Conservation (phyloP, 495 filamentous ascomycete genomes). For the Aspergillus saccharolyticus region DNA sequence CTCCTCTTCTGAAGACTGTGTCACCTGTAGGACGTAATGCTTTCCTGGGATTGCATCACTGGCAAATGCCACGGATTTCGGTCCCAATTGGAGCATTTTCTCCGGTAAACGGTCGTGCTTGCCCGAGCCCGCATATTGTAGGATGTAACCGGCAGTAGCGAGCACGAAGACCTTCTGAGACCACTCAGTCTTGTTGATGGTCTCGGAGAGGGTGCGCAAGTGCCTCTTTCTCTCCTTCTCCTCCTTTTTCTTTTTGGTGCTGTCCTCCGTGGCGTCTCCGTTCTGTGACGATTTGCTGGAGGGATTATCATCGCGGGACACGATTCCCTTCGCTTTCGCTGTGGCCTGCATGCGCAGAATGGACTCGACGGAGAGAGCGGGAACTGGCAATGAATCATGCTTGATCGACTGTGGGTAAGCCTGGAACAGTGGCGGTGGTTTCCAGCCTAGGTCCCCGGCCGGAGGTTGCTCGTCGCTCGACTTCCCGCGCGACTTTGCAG, state of each 20-base stretch:
- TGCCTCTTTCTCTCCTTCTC: slow-evolving; percentile 39
- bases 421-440: slow-evolving; percentile 79
- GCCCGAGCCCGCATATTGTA: slow-evolving; percentile 84
- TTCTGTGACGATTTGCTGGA: slow-evolving; percentile 14
- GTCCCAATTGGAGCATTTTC: slow-evolving; percentile 75
- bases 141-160: slow-evolving; percentile 72
- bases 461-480: slow-evolving; percentile 18
- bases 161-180: slow-evolving; percentile 79
- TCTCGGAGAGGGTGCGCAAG: slow-evolving; percentile 52
- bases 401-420: slow-evolving; percentile 82
- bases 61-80: slow-evolving; percentile 86
- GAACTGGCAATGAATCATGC: slow-evolving; percentile 47
- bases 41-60: slow-evolving; percentile 89
- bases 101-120: slow-evolving; percentile 78
- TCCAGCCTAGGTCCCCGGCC: slow-evolving; percentile 49
- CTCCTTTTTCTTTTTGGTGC: slow-evolving; percentile 36
- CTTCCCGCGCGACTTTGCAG: slow-evolving; percentile 21
- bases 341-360: slow-evolving; percentile 55
- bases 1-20: slow-evolving; percentile 65
- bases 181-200: slow-evolving; percentile 65
- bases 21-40: slow-evolving; percentile 89
- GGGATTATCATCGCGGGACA: slow-evolving; percentile 36
- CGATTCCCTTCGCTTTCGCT: slow-evolving; percentile 35
- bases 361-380: slow-evolving; percentile 48
- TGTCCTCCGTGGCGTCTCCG: slow-evolving; percentile 22